A percentile compares a stretch with the other conserved stretches of the same genome.
Conservation (phyloP, 495 filamentous ascomycete species). For the Xylaria venustula region DNA sequence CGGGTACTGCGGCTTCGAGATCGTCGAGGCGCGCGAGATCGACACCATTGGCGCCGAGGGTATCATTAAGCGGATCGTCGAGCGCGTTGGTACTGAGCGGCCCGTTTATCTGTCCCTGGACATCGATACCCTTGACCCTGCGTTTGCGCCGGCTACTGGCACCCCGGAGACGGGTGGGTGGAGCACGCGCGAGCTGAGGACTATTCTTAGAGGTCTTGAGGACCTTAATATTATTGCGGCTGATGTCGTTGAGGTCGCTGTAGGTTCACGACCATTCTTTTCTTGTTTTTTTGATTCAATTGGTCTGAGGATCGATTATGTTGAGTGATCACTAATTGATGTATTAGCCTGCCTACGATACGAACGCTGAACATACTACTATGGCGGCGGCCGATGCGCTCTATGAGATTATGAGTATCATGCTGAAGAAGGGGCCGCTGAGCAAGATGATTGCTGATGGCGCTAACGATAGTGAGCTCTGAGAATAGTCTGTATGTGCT, state of each 20-base stretch:
- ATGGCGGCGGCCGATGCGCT: conserved; percentile 78
- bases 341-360: conserved; percentile 76
- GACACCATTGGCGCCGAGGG: conserved; percentile 65
- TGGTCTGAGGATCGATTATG: too few relatives aligned
- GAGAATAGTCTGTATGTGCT: neutral
- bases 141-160: conserved; percentile 68
- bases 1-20: conserved; percentile 65
- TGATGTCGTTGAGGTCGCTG: conserved; percentile 80
- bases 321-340: conserved; percentile 1
- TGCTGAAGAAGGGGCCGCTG: conserved; percentile 62
- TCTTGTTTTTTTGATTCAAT: neutral
- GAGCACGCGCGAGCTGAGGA: conserved; percentile 71
- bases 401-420: conserved; percentile 84
- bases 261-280: conserved; percentile 21
- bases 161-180: conserved; percentile 77
- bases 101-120: conserved; percentile 76
- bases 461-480: conserved; percentile 19
- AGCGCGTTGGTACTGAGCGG: conserved; percentile 59
- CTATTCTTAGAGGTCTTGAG: conserved; percentile 70
- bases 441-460: conserved; percentile 26
- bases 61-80: conserved; percentile 60
- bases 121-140: conserved; percentile 75
- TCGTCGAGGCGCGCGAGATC: conserved; percentile 70
- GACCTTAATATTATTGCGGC: conserved; percentile 69
- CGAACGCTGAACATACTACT: conserved; percentile 80